phyloP scores from a whole-genome alignment of 768 basidiomycete genomes.

The Lactarius indigo region DNA sequence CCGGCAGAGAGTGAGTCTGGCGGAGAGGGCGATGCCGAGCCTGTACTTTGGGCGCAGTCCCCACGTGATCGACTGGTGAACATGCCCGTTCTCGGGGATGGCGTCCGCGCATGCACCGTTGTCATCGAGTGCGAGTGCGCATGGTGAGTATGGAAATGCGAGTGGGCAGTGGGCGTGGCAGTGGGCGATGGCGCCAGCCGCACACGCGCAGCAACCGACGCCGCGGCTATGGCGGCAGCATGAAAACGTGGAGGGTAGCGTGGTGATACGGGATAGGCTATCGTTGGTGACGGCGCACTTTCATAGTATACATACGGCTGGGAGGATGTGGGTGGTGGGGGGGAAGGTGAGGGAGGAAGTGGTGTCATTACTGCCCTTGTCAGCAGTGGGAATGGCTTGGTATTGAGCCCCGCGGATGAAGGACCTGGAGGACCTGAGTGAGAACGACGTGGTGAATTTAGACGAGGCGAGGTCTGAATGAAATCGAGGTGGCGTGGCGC shows the following conservation, averaged over 20 bases:
- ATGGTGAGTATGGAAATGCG: slow-evolving; percentile 35
- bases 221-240: slow-evolving; percentile 15
- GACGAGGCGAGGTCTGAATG: slow-evolving; percentile 28
- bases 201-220: slow-evolving; percentile 15
- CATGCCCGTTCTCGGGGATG: slow-evolving; percentile 32
- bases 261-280: slow-evolving; percentile 15
- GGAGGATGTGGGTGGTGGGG: not conserved
- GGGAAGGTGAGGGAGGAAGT: slow-evolving; percentile 21
- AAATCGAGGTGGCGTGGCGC: slow-evolving; percentile 20
- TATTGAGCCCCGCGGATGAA: slow-evolving; percentile 14
- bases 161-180: slow-evolving; percentile 20
- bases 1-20: slow-evolving; percentile 38
- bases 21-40: slow-evolving; percentile 29
- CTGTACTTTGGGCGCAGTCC: slow-evolving; percentile 7
- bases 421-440: slow-evolving; percentile 33
- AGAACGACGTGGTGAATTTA: slow-evolving; percentile 35
- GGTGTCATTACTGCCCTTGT: slow-evolving; percentile 24
- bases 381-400: slow-evolving; percentile 13
- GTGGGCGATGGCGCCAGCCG: slow-evolving; percentile 22
- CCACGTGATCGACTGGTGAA: slow-evolving; percentile 9
- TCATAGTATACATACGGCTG: slow-evolving; percentile 27
- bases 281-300: slow-evolving; percentile 19
- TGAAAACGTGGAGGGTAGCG: slow-evolving; percentile 22
- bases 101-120: slow-evolving; percentile 46
- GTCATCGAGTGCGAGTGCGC: slow-evolving; percentile 48